Conservation (phyloP, 2,329 filamentous ascomycete species). For the Aspergillus ruber region DNA sequence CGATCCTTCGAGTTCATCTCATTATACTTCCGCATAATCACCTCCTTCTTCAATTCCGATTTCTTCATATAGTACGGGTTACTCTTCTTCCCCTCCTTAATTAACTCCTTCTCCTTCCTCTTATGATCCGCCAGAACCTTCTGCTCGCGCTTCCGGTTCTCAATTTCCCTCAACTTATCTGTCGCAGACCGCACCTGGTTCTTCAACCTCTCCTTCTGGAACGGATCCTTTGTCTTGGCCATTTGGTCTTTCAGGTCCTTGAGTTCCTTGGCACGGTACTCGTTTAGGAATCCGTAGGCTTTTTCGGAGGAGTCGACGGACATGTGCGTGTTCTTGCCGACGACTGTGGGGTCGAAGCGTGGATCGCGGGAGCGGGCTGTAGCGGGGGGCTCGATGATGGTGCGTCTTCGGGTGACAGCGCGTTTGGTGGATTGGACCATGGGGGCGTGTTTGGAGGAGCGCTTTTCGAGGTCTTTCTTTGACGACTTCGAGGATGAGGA, state of each 20-base stretch:
- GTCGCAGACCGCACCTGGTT: slow-evolving; percentile 70
- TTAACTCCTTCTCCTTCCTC: slow-evolving; percentile 72
- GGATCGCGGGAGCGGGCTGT: slow-evolving; percentile 70
- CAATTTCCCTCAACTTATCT: slow-evolving; percentile 64
- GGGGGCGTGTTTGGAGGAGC: slow-evolving; percentile 82
- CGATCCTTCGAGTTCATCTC: slow-evolving; percentile 80
- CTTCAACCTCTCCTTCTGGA: slow-evolving; percentile 64
- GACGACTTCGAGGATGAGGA: slow-evolving; percentile 19
- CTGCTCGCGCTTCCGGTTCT: slow-evolving; percentile 62
- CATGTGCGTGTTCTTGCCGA: slow-evolving; percentile 26
- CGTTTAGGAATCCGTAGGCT: slow-evolving; percentile 81
- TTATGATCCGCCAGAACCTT: slow-evolving; percentile 69
- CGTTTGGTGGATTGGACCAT: slow-evolving; percentile 74
- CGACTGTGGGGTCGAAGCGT: slow-evolving; percentile 67
- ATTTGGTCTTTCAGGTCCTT: slow-evolving; percentile 63
- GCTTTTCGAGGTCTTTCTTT: slow-evolving; percentile 23
- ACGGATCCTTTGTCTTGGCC: slow-evolving; percentile 59
- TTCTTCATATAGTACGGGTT: slow-evolving; percentile 89
- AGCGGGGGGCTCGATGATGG: slow-evolving; percentile 55
- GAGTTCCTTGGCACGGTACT: slow-evolving; percentile 81
- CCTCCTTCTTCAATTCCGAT: slow-evolving; percentile 80
- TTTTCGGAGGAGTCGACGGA: slow-evolving; percentile 50
- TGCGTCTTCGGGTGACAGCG: slow-evolving; percentile 73
- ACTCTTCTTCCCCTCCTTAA: slow-evolving; percentile 72
- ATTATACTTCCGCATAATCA: slow-evolving; percentile 71